These are phyloP conservation scores for Fraxinus quadrangulata DNA, from an alignment of 257 asterid species.

Conservation along the genomic window DNA sequence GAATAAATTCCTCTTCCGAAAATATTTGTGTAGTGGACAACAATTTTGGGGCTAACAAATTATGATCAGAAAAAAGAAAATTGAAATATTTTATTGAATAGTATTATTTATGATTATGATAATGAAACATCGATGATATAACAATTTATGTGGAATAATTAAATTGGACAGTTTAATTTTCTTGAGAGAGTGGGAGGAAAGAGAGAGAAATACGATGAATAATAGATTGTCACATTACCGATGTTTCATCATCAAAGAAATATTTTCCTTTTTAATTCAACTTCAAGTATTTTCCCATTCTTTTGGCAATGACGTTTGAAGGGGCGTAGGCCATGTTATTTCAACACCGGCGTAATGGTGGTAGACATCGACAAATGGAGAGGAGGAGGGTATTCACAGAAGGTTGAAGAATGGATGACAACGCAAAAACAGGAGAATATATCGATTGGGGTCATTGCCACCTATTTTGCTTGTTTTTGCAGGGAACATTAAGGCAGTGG, in stretches of 20 bases:
- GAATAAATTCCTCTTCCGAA: too few relatives aligned
- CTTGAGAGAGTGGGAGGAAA: too few relatives aligned
- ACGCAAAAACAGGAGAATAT: constrained; percentile 70
- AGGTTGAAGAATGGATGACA: constrained; percentile 82
- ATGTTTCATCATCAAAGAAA: neutral
- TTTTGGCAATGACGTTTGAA: constrained; percentile 42
- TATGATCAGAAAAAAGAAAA: neutral
- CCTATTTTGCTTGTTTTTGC: constrained; percentile 75
- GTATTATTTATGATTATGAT: too few relatives aligned
- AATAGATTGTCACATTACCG: too few relatives aligned
- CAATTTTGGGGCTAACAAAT: neutral
- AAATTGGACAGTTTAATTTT: too few relatives aligned
- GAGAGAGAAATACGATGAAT: too few relatives aligned
- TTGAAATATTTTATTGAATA: neutral
- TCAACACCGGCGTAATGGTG: constrained; percentile 92
- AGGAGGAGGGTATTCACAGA: constrained; percentile 63
- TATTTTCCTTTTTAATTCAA: constrained; percentile 1
- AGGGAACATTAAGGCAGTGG: constrained; percentile 64
- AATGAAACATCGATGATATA: too few relatives aligned
- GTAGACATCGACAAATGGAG: constrained; percentile 72
- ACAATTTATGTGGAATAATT: too few relatives aligned
- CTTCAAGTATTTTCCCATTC: constrained; percentile 28
- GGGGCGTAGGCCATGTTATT: constrained; percentile 66
- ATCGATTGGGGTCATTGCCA: constrained; percentile 74
- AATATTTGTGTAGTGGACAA: too few relatives aligned